A percentile compares a stretch with the other conserved stretches of the same genome.
phyloP scores from a whole-genome alignment of 2,329 filamentous ascomycete species.

The Fusarium brevicatenulatum region DNA sequence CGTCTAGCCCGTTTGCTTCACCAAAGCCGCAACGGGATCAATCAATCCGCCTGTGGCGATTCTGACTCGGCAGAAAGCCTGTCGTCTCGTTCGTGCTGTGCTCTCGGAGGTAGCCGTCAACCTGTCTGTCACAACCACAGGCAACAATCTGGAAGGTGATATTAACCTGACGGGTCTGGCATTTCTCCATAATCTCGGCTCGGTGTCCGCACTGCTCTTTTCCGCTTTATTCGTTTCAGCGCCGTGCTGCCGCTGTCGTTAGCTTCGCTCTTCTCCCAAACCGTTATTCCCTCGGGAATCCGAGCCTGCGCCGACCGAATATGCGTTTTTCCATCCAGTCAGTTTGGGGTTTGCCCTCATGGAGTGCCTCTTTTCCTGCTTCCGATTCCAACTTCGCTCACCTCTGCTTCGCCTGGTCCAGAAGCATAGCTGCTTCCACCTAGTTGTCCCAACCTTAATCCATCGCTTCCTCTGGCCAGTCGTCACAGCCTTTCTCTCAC shows the following conservation, averaged over 20 bases:
- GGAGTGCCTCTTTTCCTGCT: not conserved
- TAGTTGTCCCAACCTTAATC: not conserved
- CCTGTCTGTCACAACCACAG: not conserved
- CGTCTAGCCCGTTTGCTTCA: not conserved
- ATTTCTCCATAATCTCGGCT: constrained; percentile 9
- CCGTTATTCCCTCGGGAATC: constrained; percentile 26
- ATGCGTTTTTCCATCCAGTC: constrained; percentile 4
- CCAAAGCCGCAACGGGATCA: not conserved
- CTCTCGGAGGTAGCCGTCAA: constrained; percentile 3
- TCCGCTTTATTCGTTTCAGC: constrained; percentile 6
- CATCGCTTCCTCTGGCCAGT: not conserved
- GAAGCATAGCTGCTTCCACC: not conserved
- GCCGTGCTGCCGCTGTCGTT: constrained; percentile 2
- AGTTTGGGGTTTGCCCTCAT: constrained; percentile 7
- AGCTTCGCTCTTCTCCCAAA: constrained; percentile 8
- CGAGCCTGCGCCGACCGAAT: constrained; percentile 29
- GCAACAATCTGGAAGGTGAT: not conserved
- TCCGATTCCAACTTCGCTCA: not conserved
- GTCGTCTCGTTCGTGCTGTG: not conserved
- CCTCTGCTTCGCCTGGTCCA: not conserved
- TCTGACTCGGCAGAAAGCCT: not conserved
- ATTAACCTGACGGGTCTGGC: not conserved
- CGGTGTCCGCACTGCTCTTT: not conserved
- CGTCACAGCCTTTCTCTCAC: not conserved
- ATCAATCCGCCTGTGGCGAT: not conserved